Evolutionary conservation across 257 asterid species (phyloP), one percentile per base, ranked within the genome.

Genomic region (Nicotiana noctiflora): DNA sequence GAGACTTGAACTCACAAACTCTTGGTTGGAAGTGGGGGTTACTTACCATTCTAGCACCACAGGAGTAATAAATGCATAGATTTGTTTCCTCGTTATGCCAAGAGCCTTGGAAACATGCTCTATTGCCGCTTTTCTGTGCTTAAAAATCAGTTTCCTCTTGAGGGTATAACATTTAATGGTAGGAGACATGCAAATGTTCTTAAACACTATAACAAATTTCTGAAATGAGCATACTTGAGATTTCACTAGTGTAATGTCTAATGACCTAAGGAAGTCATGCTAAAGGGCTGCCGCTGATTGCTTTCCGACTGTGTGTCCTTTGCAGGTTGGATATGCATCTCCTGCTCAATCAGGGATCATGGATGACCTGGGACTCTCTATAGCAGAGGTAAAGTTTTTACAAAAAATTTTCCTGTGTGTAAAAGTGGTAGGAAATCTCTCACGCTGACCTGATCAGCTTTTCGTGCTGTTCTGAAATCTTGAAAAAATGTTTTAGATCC

Each of bases 311-410:
- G 57, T 37, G 32, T 18, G 27, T 27, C 21, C 34, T 81, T 13
- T 31, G 46, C 80, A 81, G 87, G 21, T 9, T 46, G 87, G 80
- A 57, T 84, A 66, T 66, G n/a, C 84, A 46, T 84, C 87, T 44
- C 87, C 87, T 81, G 87, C 87, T 57, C 80, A 84, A 61, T 77
- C 82, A 46, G 87, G 84, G 21, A 81, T 81, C 72, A 76, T 66
- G 78, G 46, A 59, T 46, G 87, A 81, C 46, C 79, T 84, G 67
- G 81, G 80, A 78, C 80, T 84, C 53, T 84, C 87, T 17, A 81
- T 75, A 65, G 82, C 84, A 77, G 62, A 84, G 32, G 87, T 80
- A 51, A 29, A 19, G n/a, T 59, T 7, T 31, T 55, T 27, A 49
- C 8, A 6, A 61, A 2, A 6, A 0, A 8, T 6, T 62, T 62